Evolutionary conservation across 345 rosid genomes (phyloP), one percentile per base, ranked within the genome.

Genomic region (Balakata baccata): DNA sequence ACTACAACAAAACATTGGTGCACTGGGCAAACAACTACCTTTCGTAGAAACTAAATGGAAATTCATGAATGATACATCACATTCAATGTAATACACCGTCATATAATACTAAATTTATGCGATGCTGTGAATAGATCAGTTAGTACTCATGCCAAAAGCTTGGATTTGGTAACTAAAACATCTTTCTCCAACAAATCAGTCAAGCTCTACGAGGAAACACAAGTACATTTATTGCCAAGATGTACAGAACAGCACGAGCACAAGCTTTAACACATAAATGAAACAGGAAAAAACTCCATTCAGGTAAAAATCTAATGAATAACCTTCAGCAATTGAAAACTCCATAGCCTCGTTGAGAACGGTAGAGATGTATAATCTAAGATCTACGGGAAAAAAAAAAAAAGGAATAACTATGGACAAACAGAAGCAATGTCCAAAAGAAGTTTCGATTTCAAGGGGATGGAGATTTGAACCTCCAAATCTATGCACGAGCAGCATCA

Each of bases 321-420:
- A 60, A 60, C 11, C 41, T 11, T 62, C n/a, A 5, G 46, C 45
- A 0, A 62, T 38, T 37, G 2, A 62, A 10, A 67, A 49, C 58
- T 67, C 6, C 2, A 25, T 20, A 43, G 29, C 11, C 29, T 18
- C n/a, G 6, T 56, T 23, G 5, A 52, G 43, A 64, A 64, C 53
- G 22, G 45, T 64, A 17, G 54, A 73, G 41, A 54, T 65, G 16
- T 41, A 11, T 6, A 70, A 61, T 34, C 54, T 52, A 64, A 73
- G 66, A 81, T 79, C 79, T 60, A 73, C 50, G 66, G n/a, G n/a
- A 46, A 56, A 50, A n/a, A 10, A 54, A 18, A 18, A 68, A 34
- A 50, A 23, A 59, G 25, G 14, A 14, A 50, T 20, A 17, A 50
- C 2, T 29, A 29, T 29, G 34, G 34, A 29, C 34, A 29, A 20